Conservation (phyloP, 2,329 filamentous ascomycete genomes). For the Ascochyta lentis region DNA sequence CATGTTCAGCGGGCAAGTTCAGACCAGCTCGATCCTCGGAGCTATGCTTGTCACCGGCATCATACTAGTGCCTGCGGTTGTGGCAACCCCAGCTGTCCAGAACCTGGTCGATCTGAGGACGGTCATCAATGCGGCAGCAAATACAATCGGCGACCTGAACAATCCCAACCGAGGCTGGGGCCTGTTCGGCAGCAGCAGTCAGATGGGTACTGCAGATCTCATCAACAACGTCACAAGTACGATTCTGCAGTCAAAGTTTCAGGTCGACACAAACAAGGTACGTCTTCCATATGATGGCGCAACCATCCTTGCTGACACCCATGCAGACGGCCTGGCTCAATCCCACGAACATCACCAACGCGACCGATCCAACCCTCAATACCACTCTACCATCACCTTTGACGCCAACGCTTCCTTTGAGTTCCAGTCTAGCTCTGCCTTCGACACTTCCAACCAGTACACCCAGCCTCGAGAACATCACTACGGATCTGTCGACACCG, state of each 20-base stretch:
- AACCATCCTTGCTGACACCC: neutral
- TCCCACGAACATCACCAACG: conserved; percentile 10
- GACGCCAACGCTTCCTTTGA: conserved; percentile 28
- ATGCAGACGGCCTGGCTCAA: conserved; percentile 29
- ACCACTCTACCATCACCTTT: conserved; percentile 9
- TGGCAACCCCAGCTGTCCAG: conserved; percentile 36
- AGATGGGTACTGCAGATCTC: conserved; percentile 41
- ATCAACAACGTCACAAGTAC: conserved; percentile 43
- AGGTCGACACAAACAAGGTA: conserved; percentile 43
- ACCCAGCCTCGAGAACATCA: conserved; percentile 22
- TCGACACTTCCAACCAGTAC: conserved; percentile 20
- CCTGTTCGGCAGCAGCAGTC: conserved; percentile 17
- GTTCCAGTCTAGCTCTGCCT: conserved; percentile 20
- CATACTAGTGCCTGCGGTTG: conserved; percentile 31
- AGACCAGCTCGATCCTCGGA: conserved; percentile 6
- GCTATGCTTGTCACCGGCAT: conserved; percentile 39
- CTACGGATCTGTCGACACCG: conserved; percentile 28
- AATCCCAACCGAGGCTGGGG: conserved; percentile 41
- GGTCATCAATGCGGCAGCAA: conserved; percentile 39
- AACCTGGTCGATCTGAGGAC: conserved; percentile 38
- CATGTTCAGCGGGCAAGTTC: conserved; percentile 3
- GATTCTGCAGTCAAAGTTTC: conserved; percentile 39
- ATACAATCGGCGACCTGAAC: conserved; percentile 34
- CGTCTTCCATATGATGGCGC: neutral
- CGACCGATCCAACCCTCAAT: conserved; percentile 12